These are phyloP conservation scores for Fraxinus albicans DNA, from an alignment of 305 asterid species.

Conservation along the genomic window DNA sequence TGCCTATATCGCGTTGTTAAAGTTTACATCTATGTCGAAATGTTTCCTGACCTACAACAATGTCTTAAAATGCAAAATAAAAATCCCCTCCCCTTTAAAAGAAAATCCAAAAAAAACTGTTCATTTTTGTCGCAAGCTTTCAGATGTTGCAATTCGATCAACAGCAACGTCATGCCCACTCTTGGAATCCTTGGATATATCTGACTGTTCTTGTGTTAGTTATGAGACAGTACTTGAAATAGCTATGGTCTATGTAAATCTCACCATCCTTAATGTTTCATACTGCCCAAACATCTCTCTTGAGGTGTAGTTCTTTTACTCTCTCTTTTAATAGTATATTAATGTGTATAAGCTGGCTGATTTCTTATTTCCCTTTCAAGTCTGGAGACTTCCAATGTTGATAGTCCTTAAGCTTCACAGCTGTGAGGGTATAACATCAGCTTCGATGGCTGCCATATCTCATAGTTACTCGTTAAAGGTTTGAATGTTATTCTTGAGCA, in stretches of 20 bases:
- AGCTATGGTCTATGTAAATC: constrained; percentile 68
- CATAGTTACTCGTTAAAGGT: constrained; percentile 75
- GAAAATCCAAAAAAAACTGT: too few species aligned
- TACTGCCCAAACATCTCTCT: constrained; percentile 95
- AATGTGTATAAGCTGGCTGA: constrained; percentile 26
- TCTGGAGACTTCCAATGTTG: constrained; percentile 76
- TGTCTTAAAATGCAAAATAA: neutral
- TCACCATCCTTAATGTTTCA: constrained; percentile 84
- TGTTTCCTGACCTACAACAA: neutral
- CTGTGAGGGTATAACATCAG: constrained; percentile 97
- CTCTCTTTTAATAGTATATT: neutral
- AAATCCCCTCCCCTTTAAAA: too few species aligned
- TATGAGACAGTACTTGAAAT: constrained; percentile 90
- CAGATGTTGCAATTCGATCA: constrained; percentile 96
- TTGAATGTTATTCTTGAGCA: constrained; percentile 28
- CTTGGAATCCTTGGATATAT: constrained; percentile 89
- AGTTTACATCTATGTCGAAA: too few species aligned
- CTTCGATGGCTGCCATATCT: constrained; percentile 85
- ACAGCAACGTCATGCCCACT: constrained; percentile 89
- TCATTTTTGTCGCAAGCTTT: constrained; percentile 82
- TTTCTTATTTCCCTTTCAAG: constrained; percentile 43
- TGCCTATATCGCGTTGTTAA: neutral
- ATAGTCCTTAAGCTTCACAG: constrained; percentile 95
- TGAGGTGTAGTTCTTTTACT: constrained; percentile 46
- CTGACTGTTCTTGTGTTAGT: constrained; percentile 87